phyloP scores from a whole-genome alignment of 306 rosid species.

The Crotalaria pallida region DNA sequence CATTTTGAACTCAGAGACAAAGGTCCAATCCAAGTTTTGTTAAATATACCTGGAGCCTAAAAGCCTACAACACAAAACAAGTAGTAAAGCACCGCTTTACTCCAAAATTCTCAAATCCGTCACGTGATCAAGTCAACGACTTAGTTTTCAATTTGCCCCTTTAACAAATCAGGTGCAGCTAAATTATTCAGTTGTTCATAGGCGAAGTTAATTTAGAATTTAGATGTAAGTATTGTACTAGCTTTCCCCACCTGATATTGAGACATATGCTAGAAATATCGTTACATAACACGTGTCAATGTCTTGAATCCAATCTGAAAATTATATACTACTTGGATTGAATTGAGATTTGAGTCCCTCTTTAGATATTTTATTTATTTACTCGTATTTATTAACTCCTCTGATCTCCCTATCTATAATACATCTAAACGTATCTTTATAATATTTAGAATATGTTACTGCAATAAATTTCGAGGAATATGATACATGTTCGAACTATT shows the following conservation, averaged over 20 bases:
- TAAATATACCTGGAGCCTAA: neutral
- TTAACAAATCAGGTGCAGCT: neutral
- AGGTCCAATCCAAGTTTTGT: slow-evolving; percentile 3
- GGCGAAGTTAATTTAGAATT: neutral
- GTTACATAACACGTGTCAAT: no score
- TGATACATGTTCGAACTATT: no score
- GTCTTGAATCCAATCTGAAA: no score
- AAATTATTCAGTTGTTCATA: neutral
- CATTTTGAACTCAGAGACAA: neutral
- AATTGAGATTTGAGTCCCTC: no score
- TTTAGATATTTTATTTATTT: no score
- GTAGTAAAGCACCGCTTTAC: neutral
- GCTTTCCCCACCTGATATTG: neutral
- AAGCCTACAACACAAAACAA: neutral
- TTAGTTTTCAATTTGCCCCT: neutral
- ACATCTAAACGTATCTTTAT: no score
- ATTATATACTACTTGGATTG: no score
- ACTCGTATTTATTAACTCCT: no score
- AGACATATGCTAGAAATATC: no score
- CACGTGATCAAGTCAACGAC: slow-evolving; percentile 1
- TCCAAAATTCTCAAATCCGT: neutral
- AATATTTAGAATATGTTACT: no score
- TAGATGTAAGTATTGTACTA: neutral
- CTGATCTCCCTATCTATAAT: no score
- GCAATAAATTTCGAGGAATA: no score